phyloP scores from a whole-genome alignment of 345 rosid species.

The Salix purpurea region DNA sequence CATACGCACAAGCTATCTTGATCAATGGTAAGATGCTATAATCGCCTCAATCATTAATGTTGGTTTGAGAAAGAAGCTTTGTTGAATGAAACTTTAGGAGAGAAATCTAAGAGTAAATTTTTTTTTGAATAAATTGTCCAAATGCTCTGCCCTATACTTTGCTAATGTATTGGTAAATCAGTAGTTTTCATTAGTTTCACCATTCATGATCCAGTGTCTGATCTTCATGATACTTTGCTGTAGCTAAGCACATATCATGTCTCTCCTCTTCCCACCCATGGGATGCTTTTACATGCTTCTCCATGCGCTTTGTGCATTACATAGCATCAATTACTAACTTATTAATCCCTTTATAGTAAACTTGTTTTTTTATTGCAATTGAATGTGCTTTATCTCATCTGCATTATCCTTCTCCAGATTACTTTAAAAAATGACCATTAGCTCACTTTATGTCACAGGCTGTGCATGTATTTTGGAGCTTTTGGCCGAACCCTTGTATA shows the following conservation, averaged over 20 bases:
- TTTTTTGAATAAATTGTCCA: not conserved
- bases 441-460: slow-evolving; percentile 41
- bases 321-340: not conserved
- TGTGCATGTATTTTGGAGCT: slow-evolving; percentile 84
- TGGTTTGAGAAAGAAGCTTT: not conserved
- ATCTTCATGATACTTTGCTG: not conserved
- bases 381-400: not conserved
- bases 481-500: slow-evolving; percentile 82
- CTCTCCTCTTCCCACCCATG: not conserved
- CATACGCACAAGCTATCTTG: slow-evolving; percentile 73
- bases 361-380: not conserved
- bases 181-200: not conserved
- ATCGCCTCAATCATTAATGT: not conserved
- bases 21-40: slow-evolving; percentile 56
- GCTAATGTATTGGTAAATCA: not conserved
- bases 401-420: not conserved
- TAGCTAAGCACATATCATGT: not conserved
- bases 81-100: not conserved
- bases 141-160: not conserved
- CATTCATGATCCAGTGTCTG: not conserved
- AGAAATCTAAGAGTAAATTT: not conserved
- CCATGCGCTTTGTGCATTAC: not conserved
- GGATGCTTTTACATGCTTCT: not conserved
- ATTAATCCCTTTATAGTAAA: not conserved
- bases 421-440: not conserved